Base-by-base conservation (phyloP, 1,139 yeast species). In the Entelexis paramagnoliae region DNA sequence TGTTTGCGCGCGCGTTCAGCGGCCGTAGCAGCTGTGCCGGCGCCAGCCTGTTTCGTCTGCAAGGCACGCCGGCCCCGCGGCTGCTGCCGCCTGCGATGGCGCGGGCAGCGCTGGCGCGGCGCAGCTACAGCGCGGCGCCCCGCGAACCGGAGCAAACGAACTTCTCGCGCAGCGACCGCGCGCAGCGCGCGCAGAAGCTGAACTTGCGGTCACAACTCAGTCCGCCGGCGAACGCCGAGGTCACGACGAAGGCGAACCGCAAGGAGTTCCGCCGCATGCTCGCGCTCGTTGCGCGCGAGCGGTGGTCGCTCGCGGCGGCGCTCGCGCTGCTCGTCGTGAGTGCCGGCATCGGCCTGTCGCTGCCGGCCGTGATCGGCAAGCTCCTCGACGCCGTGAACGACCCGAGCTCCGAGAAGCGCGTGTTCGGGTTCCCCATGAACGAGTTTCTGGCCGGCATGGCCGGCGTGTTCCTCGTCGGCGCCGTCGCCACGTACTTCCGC, bases 331-430 rank as follows among this genome's bases (percentile, higher is more conserved):
- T 88, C 30, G 68, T 79, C 3, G 57, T 78, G 3, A 75, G 84
- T 6, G 80, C 84, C 19, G 70, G 72, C 2, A 76, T 87, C 22
- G 75, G 83, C 29, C 80, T 89, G 83, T 72, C 83, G 4, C 71
- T 88, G 52, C 96, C 97, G 3, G 77, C 83, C 55, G 75, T 68
- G 13, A 86, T 89, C 43, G 97, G 97, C 39, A 77, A 83, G 59
- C 83, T 81, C 14, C 66, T 81, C 36, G 88, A 81, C 62, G 77
- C 81, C 3, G 75, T 82, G 1, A 76, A 66, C 56, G 60, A 61
- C 35, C 58, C 73, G 51, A 60, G 63, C 24, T 67, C 66, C 9
- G 75, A 72, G 3, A 69, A 71, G 43, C 57, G 63, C 14, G 66
- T 76, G 17, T 77, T 71, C 58, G 82, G 80, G 1, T 63, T 73